phyloP scores from a whole-genome alignment of 768 basidiomycete genomes.

The Mycena vulgaris region DNA sequence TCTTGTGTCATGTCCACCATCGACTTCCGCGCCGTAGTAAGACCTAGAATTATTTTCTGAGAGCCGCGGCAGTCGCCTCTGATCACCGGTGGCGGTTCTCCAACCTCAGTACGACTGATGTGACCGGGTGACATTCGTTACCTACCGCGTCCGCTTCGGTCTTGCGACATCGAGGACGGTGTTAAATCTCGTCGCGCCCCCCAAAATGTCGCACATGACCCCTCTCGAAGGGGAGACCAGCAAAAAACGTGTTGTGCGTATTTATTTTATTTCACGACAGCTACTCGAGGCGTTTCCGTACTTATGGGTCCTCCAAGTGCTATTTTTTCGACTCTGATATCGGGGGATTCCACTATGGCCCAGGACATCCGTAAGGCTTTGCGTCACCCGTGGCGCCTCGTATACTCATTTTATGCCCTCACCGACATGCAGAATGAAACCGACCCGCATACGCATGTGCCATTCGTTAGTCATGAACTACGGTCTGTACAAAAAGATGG shows the following conservation, averaged over 20 bases:
- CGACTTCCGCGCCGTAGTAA: too few species aligned
- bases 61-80: too few species aligned
- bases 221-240: slow-evolving; percentile 80
- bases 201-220: slow-evolving; percentile 55
- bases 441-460: slow-evolving; percentile 98
- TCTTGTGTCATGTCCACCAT: too few species aligned
- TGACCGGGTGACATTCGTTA: background rate
- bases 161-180: background rate
- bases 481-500: slow-evolving; percentile 99
- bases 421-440: slow-evolving; percentile 83
- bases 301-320: slow-evolving; percentile 69
- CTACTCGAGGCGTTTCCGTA: slow-evolving; percentile 23
- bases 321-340: slow-evolving; percentile 99
- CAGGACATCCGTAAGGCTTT: slow-evolving; percentile 85
- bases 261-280: slow-evolving; percentile 36
- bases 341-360: slow-evolving; percentile 99
- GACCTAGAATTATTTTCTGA: too few species aligned
- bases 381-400: slow-evolving; percentile 1
- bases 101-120: background rate
- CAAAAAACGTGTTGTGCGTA: slow-evolving; percentile 91
- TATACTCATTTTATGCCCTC: slow-evolving; percentile 32
- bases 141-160: background rate
- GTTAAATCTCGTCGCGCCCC: background rate
- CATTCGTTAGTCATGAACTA: slow-evolving; percentile 99
- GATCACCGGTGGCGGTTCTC: too few species aligned